Percentiles rank a stretch among this genome's conserved stretches.
These are phyloP conservation scores for Ganoderma meredithae DNA, from an alignment of 1,284 basidiomycete genomes.

Conservation along the genomic window DNA sequence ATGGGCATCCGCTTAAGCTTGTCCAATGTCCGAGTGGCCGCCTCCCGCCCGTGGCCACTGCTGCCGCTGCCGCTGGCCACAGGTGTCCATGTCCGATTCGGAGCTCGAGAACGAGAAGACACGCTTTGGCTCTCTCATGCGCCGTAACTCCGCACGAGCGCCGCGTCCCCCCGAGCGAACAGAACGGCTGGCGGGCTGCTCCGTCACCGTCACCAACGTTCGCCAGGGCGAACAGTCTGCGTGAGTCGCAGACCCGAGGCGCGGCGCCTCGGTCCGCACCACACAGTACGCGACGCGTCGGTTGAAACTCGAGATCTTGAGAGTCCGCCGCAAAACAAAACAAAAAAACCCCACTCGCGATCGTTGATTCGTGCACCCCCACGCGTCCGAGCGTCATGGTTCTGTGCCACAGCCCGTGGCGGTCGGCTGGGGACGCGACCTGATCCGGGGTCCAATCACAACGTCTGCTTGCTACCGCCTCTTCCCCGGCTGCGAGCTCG, in stretches of 20 bases:
- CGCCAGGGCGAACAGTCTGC: background rate
- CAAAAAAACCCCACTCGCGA: too few relatives aligned
- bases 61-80: too few relatives aligned
- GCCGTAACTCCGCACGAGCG: conserved; percentile 8
- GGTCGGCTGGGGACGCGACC: background rate
- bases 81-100: too few relatives aligned
- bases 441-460: background rate
- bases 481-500: conserved; percentile 22
- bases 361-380: background rate
- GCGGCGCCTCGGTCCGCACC: background rate
- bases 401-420: background rate
- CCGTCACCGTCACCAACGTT: too few relatives aligned
- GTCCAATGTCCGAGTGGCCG: too few relatives aligned
- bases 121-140: background rate
- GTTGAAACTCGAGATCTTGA: background rate
- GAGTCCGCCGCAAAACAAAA: background rate
- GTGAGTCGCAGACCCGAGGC: background rate
- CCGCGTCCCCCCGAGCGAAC: background rate
- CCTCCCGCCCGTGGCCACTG: background rate
- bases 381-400: background rate
- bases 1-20: too few relatives aligned
- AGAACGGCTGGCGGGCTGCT: too few relatives aligned
- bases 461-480: conserved; percentile 11
- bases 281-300: background rate
- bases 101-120: too few relatives aligned